Conservation (phyloP, 73 alveolate genomes). For the Effrenium voratum region DNA sequence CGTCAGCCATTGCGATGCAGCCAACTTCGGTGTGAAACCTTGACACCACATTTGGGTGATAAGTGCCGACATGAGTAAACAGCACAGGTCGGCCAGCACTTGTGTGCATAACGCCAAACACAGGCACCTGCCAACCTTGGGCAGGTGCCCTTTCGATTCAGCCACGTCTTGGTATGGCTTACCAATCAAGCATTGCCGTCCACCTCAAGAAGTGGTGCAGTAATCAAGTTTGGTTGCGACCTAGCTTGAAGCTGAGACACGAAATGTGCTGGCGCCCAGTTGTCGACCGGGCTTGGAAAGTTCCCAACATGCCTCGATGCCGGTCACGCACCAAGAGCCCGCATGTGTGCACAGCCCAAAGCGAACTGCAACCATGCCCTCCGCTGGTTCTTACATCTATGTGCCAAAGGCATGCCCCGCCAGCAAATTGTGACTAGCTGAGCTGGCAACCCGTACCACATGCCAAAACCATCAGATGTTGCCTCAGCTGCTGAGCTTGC, state of each 20-base stretch:
- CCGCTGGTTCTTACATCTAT: background rate
- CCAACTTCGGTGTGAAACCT: too few relatives aligned
- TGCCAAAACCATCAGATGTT: constrained; percentile 40
- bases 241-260: constrained; percentile 8
- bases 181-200: constrained; percentile 18
- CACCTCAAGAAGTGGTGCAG: background rate
- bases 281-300: constrained; percentile 82
- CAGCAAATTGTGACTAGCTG: background rate
- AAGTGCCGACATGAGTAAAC: too few relatives aligned
- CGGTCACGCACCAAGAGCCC: background rate
- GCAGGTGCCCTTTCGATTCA: too few relatives aligned
- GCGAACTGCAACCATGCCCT: too few relatives aligned
- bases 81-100: too few relatives aligned
- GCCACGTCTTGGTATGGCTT: too few relatives aligned
- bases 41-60: too few relatives aligned
- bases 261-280: constrained; percentile 81
- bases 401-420: background rate
- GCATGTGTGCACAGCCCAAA: background rate
- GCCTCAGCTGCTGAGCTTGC: too few relatives aligned
- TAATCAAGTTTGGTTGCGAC: background rate
- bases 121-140: too few relatives aligned
- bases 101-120: too few relatives aligned
- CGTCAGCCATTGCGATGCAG: too few relatives aligned
- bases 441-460: constrained; percentile 73
- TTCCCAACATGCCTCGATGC: constrained; percentile 61